Percentiles rank a stretch among this genome's conserved stretches.
phyloP scores from a whole-genome alignment of 78 protist species.

The Mastigamoeba balamuthi region DNA sequence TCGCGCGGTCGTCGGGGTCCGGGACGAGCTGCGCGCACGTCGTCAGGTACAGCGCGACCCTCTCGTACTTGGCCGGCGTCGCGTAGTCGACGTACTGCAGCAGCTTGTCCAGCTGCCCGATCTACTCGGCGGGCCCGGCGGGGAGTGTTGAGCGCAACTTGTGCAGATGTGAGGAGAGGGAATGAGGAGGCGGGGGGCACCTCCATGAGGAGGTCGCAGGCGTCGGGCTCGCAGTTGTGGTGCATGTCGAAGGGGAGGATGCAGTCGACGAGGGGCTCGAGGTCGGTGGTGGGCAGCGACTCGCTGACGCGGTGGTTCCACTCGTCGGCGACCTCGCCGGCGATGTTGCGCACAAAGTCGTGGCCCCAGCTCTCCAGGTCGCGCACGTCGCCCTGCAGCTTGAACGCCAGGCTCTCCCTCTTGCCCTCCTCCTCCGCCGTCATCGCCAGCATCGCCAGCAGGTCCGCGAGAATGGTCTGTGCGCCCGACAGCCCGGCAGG shows the following conservation, averaged over 20 bases:
- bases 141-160: not conserved
- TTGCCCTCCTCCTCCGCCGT: constrained; percentile 50
- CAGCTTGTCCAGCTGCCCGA: constrained; percentile 23
- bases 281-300: constrained; percentile 2
- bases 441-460: constrained; percentile 88
- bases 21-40: constrained; percentile 65
- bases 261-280: constrained; percentile 39
- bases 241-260: constrained; percentile 79
- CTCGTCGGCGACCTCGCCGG: constrained; percentile 68
- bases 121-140: not conserved
- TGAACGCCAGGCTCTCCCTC: constrained; percentile 56
- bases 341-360: constrained; percentile 76
- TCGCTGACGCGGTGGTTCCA: constrained; percentile 19
- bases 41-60: constrained; percentile 75
- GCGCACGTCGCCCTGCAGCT: constrained; percentile 57
- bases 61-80: constrained; percentile 25
- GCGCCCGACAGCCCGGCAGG: not conserved
- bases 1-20: constrained; percentile 67
- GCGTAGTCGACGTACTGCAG: constrained; percentile 40
- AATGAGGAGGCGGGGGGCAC: not conserved
- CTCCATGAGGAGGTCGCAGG: constrained; percentile 90
- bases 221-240: constrained; percentile 91
- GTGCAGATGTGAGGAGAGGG: not conserved
- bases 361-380: constrained; percentile 89
- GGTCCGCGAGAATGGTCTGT: constrained; percentile 62